A percentile compares a stretch with the other conserved stretches of the same genome.
Conservation (phyloP, 2,329 filamentous ascomycete species). For the Aspergillus aculeatus region DNA sequence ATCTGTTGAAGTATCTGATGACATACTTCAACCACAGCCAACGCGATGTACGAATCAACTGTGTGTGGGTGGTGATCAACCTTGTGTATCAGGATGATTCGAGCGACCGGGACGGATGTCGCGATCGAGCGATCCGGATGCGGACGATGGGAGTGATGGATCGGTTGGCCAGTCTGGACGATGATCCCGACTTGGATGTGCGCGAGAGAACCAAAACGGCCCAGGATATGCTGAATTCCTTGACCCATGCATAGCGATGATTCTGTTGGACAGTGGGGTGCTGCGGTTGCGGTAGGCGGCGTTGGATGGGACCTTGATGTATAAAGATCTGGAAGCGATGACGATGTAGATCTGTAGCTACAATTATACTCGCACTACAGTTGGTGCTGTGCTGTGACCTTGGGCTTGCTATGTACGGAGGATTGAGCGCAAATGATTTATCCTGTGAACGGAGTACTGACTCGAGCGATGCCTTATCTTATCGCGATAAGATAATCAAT, state of each 20-base stretch:
- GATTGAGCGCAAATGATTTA: no score
- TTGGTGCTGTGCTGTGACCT: background rate
- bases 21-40: conserved; percentile 72
- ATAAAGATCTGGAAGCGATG: conserved; percentile 2
- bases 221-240: conserved; percentile 63
- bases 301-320: background rate
- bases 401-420: background rate
- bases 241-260: conserved; percentile 22
- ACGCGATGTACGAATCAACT: conserved; percentile 70
- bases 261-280: background rate
- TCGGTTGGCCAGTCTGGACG: conserved; percentile 61
- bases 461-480: conserved; percentile 7
- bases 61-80: conserved; percentile 83
- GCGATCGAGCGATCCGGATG: conserved; percentile 67
- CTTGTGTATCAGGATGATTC: conserved; percentile 79
- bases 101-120: conserved; percentile 63
- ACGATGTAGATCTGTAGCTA: background rate
- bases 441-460: background rate
- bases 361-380: background rate
- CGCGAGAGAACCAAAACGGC: conserved; percentile 80
- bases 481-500: conserved; percentile 13
- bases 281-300: background rate
- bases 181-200: conserved; percentile 77
- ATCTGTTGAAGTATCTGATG: conserved; percentile 70
- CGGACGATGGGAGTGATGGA: conserved; percentile 68